Evolutionary conservation across 306 rosid species (phyloP).

Genomic region (Vachellia collinsii): DNA sequence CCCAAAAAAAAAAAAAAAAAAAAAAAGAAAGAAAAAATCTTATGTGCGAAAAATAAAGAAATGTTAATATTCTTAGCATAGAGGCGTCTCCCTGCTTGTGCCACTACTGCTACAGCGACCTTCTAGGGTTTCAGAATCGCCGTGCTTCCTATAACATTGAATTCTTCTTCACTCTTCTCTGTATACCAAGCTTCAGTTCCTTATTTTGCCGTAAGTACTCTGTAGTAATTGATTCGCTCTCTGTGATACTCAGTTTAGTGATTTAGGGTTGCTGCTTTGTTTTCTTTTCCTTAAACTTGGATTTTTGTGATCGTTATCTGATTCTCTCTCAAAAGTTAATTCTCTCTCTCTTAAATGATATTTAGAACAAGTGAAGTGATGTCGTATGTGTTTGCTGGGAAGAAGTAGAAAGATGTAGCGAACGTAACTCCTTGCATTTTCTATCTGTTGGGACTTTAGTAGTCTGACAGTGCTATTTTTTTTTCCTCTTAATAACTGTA

Average conservation of each 20-base stretch:
- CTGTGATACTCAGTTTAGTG: background rate
- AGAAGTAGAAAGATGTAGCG: background rate
- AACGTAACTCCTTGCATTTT: conserved; percentile 19
- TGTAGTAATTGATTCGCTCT: background rate
- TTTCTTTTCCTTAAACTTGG: background rate
- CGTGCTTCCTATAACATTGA: conserved; percentile 42
- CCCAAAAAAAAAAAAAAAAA: too few species aligned
- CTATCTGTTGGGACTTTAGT: background rate
- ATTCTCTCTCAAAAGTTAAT: background rate
- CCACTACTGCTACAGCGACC: conserved; percentile 51
- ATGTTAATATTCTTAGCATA: too few species aligned
- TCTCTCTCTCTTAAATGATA: background rate
- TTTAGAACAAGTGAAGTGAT: conserved; percentile 3
- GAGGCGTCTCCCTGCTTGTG: conserved; percentile 1
- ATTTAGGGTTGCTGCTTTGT: conserved; percentile 14
- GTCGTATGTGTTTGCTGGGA: background rate
- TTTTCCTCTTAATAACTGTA: too few species aligned
- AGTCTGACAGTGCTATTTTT: too few species aligned
- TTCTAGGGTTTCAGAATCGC: conserved; percentile 86
- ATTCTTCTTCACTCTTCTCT: conserved; percentile 30
- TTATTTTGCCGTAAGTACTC: conserved; percentile 43
- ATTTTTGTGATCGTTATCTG: conserved; percentile 23
- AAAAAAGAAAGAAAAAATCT: too few species aligned
- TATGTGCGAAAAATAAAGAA: too few species aligned
- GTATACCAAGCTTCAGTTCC: too few species aligned